A percentile compares a stretch with the other conserved stretches of the same genome.
Conservation (phyloP, 441 rosid genomes). For the Theobroma grandiflorum region DNA sequence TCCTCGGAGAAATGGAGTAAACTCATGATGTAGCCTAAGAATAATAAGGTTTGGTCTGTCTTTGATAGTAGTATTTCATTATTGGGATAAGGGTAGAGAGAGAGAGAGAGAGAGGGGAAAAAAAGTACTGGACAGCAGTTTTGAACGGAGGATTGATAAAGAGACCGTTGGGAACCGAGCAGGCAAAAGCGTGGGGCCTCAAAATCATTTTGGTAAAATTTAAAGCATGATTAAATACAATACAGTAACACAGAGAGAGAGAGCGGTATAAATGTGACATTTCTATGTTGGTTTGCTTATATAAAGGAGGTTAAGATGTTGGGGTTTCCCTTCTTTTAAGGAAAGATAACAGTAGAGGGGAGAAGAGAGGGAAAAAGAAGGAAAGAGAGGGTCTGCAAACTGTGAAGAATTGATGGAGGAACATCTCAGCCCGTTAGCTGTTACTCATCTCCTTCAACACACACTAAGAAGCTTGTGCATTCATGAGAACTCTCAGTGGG, state of each 20-base stretch:
- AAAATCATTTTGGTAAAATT: constrained; percentile 48
- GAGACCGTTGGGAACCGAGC: constrained; percentile 38
- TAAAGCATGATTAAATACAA: constrained; percentile 39
- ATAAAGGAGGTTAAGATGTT: constrained; percentile 58
- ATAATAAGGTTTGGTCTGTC: constrained; percentile 41
- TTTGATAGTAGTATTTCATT: constrained; percentile 28
- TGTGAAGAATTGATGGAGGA: constrained; percentile 67
- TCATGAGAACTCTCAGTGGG: constrained; percentile 93
- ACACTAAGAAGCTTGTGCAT: constrained; percentile 92
- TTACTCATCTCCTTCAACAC: constrained; percentile 97
- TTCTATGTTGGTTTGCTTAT: constrained; percentile 52
- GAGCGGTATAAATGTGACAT: constrained; percentile 42
- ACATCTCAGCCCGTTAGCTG: constrained; percentile 80
- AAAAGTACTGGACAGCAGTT: constrained; percentile 33
- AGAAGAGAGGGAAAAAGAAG: constrained; percentile 20
- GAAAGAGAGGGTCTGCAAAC: constrained; percentile 14
- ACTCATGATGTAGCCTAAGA: constrained; percentile 37
- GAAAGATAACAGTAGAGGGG: constrained; percentile 35
- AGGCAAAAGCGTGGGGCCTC: constrained; percentile 44
- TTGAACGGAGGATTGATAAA: constrained; percentile 31
- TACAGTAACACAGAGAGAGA: constrained; percentile 23
- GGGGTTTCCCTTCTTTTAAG: constrained; percentile 56
- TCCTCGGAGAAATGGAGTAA: constrained; percentile 23
- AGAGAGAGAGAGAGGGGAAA: neutral
- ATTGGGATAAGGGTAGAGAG: constrained; percentile 14